Evolutionary conservation across 352 stramenopile species (phyloP), one percentile per base, ranked within the genome.

Genomic region (Phytophthora fragariaefolia): DNA sequence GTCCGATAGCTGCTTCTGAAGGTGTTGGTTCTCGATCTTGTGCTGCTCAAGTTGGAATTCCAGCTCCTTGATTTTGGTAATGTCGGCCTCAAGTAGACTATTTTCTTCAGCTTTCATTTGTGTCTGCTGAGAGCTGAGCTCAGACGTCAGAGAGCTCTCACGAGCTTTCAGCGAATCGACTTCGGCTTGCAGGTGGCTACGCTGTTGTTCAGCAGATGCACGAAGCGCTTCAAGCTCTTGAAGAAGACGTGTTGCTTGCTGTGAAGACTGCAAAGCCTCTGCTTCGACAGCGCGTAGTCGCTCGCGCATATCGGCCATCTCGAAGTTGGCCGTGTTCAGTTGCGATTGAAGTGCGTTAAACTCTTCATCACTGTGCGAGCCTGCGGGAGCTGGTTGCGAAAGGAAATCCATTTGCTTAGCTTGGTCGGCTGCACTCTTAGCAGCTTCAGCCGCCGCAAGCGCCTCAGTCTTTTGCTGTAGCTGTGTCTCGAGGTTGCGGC

Each of bases 21-120:
- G 70, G 36, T 88, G 79, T 48, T 89, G 77, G 49, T 87, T 91
- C 66, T 91, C 81, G 52, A 87, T 89, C 59, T 91, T 89, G 72
- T 89, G 84, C 58, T 91, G 79, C 51, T 89, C 70, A 26, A 90
- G 54, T 24, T 90, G 75, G 23, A 76, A 68, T 4, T 73, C 46
- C n/a, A 87, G 50, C 26, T 90, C 77, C 6, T 84, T 69, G 26
- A 66, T 71, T 27, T 75, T 74, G 0, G 32, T 13, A n/a, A 67
- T 23, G 26, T 73, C 66, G 3, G 48, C 63, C 24, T 74, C 62
- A 7, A 63, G 23, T 5, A 30, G 17, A 63, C 36, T 56, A 1
- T 13, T 42, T 30, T 69, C 69, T 40, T 80, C 65, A 6, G 82
- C 23, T 2, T 85, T 73, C 3, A 45, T 45, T 58, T 89, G 80